Evolutionary conservation across 306 rosid species (phyloP).

Genomic region (Oemleria cerasiformis): DNA sequence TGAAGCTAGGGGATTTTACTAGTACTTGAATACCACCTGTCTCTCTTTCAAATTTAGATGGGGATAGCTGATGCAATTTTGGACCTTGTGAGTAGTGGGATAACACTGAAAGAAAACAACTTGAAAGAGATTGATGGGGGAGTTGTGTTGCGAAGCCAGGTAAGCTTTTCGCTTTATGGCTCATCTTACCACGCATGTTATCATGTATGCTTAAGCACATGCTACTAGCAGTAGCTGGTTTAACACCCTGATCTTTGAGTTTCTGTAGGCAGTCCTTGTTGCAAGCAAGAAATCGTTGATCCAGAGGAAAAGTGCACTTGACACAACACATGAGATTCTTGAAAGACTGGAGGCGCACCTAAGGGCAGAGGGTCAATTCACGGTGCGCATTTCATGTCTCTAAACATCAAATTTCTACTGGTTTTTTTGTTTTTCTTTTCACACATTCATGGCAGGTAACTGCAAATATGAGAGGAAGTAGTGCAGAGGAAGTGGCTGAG

Average conservation of each 20-base stretch:
- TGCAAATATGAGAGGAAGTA: slow-evolving; percentile 96
- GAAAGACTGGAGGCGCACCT: slow-evolving; percentile 94
- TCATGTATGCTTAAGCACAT: slow-evolving; percentile 13
- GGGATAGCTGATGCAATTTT: slow-evolving; percentile 96
- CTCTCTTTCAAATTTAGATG: slow-evolving; percentile 54
- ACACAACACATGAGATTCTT: slow-evolving; percentile 86
- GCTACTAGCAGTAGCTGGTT: slow-evolving; percentile 13
- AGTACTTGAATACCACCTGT: neutral
- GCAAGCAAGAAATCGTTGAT: slow-evolving; percentile 81
- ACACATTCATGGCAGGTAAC: slow-evolving; percentile 50
- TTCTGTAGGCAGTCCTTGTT: slow-evolving; percentile 79
- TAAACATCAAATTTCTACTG: neutral
- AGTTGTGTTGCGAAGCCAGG: slow-evolving; percentile 80
- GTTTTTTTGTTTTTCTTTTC: neutral
- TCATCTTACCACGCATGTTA: slow-evolving; percentile 17
- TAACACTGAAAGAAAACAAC: slow-evolving; percentile 78
- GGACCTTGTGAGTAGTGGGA: slow-evolving; percentile 98
- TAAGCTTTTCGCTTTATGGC: slow-evolving; percentile 29
- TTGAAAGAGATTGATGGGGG: slow-evolving; percentile 93
- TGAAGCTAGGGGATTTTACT: neutral
- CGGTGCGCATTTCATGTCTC: slow-evolving; percentile 41
- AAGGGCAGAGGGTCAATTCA: slow-evolving; percentile 77
- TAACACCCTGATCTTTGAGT: slow-evolving; percentile 26
- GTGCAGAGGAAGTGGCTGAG: slow-evolving; percentile 89
- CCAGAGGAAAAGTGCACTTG: slow-evolving; percentile 70